Conservation (phyloP, 2,329 filamentous ascomycete genomes). For the Shiraia bambusicola region DNA sequence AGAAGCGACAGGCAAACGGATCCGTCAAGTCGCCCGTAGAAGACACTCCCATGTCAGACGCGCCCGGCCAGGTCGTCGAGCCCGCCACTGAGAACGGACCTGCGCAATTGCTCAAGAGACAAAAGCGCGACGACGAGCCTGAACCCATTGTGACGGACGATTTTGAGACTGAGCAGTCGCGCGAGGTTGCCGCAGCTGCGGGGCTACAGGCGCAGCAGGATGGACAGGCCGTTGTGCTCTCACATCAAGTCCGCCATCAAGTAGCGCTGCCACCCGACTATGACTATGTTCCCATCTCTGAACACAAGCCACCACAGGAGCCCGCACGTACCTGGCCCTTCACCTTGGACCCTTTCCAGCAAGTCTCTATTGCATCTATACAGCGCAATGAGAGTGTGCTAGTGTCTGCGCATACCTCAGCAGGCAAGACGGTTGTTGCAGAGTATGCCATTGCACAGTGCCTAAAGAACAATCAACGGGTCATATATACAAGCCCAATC, state of each 20-base stretch:
- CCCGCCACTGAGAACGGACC: slow-evolving; percentile 33
- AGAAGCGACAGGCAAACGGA: slow-evolving; percentile 85
- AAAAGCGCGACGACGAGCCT: slow-evolving; percentile 64
- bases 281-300: slow-evolving; percentile 89
- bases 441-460: slow-evolving; percentile 98
- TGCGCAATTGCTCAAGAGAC: slow-evolving; percentile 58
- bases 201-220: slow-evolving; percentile 67
- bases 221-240: slow-evolving; percentile 72
- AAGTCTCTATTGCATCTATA: slow-evolving; percentile 90
- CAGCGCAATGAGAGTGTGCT: slow-evolving; percentile 94
- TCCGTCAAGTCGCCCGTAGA: slow-evolving; percentile 61
- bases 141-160: slow-evolving; percentile 87
- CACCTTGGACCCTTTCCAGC: slow-evolving; percentile 95
- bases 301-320: slow-evolving; percentile 85
- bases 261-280: slow-evolving; percentile 93
- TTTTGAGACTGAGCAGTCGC: slow-evolving; percentile 91
- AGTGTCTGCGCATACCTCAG: slow-evolving; percentile 95
- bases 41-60: slow-evolving; percentile 52
- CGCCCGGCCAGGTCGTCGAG: slow-evolving; percentile 29
- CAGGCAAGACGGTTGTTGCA: slow-evolving; percentile 96
- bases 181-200: slow-evolving; percentile 80
- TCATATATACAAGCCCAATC: slow-evolving; percentile 99
- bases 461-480: slow-evolving; percentile 93
- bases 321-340: slow-evolving; percentile 86
- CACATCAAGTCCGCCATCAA: slow-evolving; percentile 98